phyloP scores from a whole-genome alignment of 1,284 basidiomycete species.

The Ceratobasidium sp. region DNA sequence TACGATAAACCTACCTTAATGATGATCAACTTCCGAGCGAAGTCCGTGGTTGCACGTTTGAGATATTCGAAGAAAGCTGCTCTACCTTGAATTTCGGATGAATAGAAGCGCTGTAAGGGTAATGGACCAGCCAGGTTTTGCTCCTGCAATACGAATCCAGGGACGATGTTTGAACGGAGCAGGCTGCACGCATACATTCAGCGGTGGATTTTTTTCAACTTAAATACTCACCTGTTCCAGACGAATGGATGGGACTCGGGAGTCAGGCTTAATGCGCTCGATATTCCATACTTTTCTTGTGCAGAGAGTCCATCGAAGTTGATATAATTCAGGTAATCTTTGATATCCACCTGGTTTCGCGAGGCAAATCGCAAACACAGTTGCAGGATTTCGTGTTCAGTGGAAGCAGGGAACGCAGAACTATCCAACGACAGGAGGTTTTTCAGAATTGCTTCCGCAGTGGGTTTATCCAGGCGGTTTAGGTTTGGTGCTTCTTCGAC shows the following conservation, averaged over 20 bases:
- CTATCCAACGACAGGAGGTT: conserved; percentile 63
- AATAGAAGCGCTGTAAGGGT: conserved; percentile 71
- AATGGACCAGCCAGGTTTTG: conserved; percentile 66
- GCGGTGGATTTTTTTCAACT: not conserved
- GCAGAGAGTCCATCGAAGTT: conserved; percentile 68
- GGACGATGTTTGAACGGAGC: conserved; percentile 70
- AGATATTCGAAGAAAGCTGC: conserved; percentile 73
- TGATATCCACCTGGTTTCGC: conserved; percentile 62
- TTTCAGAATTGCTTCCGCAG: conserved; percentile 51
- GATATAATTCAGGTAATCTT: conserved; percentile 64
- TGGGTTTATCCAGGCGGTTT: not conserved
- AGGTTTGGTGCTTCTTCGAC: conserved; percentile 42
- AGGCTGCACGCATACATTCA: conserved; percentile 58
- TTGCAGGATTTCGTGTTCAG: conserved; percentile 71
- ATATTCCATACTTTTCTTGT: conserved; percentile 67
- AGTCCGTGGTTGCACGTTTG: conserved; percentile 67
- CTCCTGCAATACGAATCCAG: conserved; percentile 64
- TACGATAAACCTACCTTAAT: conserved; percentile 62
- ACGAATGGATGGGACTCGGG: conserved; percentile 62
- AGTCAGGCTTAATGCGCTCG: conserved; percentile 59
- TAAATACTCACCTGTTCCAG: conserved; percentile 64
- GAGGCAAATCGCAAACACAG: conserved; percentile 64
- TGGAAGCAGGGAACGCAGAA: conserved; percentile 65
- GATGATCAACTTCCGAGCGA: conserved; percentile 69
- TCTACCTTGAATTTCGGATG: conserved; percentile 66